phyloP scores from a whole-genome alignment of 2,329 filamentous ascomycete genomes.

The Trichoderma gracile region DNA sequence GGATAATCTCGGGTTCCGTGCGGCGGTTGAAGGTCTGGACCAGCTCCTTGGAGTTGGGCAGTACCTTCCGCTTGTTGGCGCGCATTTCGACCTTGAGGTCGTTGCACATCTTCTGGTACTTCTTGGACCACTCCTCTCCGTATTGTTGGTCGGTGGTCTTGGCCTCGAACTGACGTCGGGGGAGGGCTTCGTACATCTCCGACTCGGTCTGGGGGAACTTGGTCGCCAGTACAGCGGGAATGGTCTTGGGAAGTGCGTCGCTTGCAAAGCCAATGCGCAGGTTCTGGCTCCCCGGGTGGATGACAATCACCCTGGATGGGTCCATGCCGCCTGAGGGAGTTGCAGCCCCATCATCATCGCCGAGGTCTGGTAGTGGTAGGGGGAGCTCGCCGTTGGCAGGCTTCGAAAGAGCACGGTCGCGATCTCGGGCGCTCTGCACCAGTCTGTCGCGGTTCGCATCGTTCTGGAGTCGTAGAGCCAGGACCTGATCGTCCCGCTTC shows the following conservation, averaged over 20 bases:
- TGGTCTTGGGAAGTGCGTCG: constrained; percentile 88
- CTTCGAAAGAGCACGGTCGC: constrained; percentile 80
- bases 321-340: constrained; percentile 62
- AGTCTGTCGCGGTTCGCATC: constrained; percentile 84
- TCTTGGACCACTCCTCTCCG: constrained; percentile 75
- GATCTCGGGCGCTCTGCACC: constrained; percentile 82
- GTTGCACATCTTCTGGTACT: constrained; percentile 77
- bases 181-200: constrained; percentile 77
- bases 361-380: constrained; percentile 60
- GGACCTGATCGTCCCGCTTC: constrained; percentile 95
- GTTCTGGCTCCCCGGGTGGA: constrained; percentile 95
- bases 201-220: constrained; percentile 77
- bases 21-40: constrained; percentile 92
- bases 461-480: constrained; percentile 82
- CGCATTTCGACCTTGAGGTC: constrained; percentile 91
- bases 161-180: constrained; percentile 66
- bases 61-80: constrained; percentile 86
- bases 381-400: constrained; percentile 67
- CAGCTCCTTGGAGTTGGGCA: constrained; percentile 96
- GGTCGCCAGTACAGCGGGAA: constrained; percentile 89
- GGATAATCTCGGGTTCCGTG: constrained; percentile 80
- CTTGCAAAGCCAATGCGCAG: constrained; percentile 92
- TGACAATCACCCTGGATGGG: constrained; percentile 88
- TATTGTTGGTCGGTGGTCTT: constrained; percentile 75
- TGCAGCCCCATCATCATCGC: constrained; percentile 57